These are phyloP conservation scores for Crithidia sp. DNA, from an alignment of 208 protist genomes.

Conservation along the genomic window DNA sequence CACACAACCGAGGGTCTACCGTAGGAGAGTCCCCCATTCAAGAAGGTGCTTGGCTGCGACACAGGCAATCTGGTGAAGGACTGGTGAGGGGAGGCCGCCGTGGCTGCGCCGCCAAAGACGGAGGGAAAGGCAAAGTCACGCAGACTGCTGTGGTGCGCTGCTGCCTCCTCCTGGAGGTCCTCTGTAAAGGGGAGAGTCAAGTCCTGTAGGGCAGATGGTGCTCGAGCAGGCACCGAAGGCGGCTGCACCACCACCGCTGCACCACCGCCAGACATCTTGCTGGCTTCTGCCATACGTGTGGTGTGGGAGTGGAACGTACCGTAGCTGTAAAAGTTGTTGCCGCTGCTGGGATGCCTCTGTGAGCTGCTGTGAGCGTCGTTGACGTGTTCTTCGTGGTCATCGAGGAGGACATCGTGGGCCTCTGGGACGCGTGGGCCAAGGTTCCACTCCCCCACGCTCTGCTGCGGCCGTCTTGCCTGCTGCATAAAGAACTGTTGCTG, in stretches of 20 bases:
- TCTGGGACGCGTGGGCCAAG: background rate
- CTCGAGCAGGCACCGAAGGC: too few relatives aligned
- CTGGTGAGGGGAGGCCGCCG: background rate
- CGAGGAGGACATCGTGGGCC: too few relatives aligned
- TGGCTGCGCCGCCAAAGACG: background rate
- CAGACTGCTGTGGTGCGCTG: background rate
- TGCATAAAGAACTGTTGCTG: background rate
- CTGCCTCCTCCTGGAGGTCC: background rate
- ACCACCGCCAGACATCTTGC: too few relatives aligned
- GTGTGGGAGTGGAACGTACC: too few relatives aligned
- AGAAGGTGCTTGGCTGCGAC: background rate
- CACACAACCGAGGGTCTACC: conserved; percentile 1
- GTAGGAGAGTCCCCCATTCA: background rate
- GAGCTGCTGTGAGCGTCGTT: too few relatives aligned
- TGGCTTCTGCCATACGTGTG: too few relatives aligned
- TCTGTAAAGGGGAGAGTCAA: too few relatives aligned
- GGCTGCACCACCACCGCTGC: too few relatives aligned
- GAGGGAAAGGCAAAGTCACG: background rate
- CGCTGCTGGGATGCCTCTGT: too few relatives aligned
- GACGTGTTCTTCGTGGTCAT: too few relatives aligned
- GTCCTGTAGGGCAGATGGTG: too few relatives aligned
- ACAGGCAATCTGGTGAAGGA: background rate
- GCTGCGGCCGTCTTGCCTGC: background rate
- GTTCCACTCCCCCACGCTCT: conserved; percentile 14
- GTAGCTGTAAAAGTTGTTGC: too few relatives aligned